phyloP scores from a whole-genome alignment of 1,139 yeast species.

The Scheffersomyces illinoinensis region DNA sequence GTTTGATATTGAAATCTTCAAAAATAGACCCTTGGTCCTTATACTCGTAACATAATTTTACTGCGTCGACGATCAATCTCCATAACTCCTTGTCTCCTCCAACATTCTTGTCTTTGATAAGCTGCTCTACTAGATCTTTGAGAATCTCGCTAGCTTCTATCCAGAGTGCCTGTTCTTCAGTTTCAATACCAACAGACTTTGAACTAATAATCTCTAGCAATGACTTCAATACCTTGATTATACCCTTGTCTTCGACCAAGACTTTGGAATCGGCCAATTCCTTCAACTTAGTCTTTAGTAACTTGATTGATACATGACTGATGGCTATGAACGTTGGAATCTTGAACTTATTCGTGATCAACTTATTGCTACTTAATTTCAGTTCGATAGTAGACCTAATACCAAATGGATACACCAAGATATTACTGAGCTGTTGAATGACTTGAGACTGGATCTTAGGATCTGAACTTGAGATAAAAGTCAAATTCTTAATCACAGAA shows the following conservation, averaged over 20 bases:
- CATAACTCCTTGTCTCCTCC: constrained; percentile 37
- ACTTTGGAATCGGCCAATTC: constrained; percentile 28
- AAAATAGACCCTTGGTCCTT: constrained; percentile 26
- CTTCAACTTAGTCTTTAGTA: constrained; percentile 39
- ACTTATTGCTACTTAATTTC: constrained; percentile 26
- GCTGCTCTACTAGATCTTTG: constrained; percentile 18
- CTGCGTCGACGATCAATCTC: constrained; percentile 43
- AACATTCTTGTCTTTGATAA: constrained; percentile 16
- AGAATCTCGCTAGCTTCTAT: constrained; percentile 39
- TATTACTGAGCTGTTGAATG: constrained; percentile 53
- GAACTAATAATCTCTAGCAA: constrained; percentile 17
- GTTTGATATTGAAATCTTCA: constrained; percentile 50
- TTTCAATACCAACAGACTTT: constrained; percentile 37
- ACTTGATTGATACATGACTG: constrained; percentile 50
- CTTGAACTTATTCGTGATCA: constrained; percentile 34
- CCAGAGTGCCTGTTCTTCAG: constrained; percentile 40
- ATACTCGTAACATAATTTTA: constrained; percentile 40
- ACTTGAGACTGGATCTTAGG: constrained; percentile 43
- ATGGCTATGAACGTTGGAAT: constrained; percentile 70
- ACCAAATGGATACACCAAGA: constrained; percentile 59
- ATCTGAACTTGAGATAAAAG: constrained; percentile 31
- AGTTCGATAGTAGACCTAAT: constrained; percentile 53
- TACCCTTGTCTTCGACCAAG: constrained; percentile 47
- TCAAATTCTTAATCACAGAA: constrained; percentile 48
- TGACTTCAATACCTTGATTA: constrained; percentile 26